These are phyloP conservation scores for Naegleria gruberi DNA, from an alignment of 208 protist genomes.

Conservation along the genomic window DNA sequence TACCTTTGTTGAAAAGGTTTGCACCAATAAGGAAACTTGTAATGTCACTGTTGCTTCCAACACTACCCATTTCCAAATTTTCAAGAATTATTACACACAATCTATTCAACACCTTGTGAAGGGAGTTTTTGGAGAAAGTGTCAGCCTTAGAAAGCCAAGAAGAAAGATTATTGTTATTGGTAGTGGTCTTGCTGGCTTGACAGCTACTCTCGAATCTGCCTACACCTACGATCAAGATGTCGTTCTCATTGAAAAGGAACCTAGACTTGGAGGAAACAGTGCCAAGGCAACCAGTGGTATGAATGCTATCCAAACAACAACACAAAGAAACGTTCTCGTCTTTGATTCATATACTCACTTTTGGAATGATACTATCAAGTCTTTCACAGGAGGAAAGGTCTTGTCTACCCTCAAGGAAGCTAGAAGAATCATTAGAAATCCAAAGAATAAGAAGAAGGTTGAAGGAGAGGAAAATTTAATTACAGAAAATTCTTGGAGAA, in stretches of 20 bases:
- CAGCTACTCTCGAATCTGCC: slow-evolving; percentile 39
- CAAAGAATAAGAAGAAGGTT: background rate
- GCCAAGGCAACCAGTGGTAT: slow-evolving; percentile 91
- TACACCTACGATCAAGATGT: slow-evolving; percentile 36
- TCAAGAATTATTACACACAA: background rate
- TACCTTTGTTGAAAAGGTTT: background rate
- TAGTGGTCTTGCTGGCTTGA: slow-evolving; percentile 56
- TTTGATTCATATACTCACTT: slow-evolving; percentile 42
- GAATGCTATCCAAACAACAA: slow-evolving; percentile 73
- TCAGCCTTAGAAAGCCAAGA: background rate
- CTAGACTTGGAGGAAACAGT: slow-evolving; percentile 80
- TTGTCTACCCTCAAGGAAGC: background rate
- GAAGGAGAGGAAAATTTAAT: background rate
- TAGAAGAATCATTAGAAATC: background rate
- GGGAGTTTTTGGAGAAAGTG: background rate
- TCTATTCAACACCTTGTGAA: background rate
- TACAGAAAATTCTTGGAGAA: slow-evolving; percentile 26
- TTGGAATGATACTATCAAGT: slow-evolving; percentile 32
- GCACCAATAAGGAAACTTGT: background rate
- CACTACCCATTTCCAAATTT: background rate
- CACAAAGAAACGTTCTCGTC: slow-evolving; percentile 61
- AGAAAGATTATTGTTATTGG: slow-evolving; percentile 49
- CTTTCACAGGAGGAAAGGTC: background rate
- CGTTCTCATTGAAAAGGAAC: slow-evolving; percentile 77
- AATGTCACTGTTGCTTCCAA: background rate